Conservation (phyloP, 2,329 filamentous ascomycete genomes). For the Aspergillus udagawae region DNA sequence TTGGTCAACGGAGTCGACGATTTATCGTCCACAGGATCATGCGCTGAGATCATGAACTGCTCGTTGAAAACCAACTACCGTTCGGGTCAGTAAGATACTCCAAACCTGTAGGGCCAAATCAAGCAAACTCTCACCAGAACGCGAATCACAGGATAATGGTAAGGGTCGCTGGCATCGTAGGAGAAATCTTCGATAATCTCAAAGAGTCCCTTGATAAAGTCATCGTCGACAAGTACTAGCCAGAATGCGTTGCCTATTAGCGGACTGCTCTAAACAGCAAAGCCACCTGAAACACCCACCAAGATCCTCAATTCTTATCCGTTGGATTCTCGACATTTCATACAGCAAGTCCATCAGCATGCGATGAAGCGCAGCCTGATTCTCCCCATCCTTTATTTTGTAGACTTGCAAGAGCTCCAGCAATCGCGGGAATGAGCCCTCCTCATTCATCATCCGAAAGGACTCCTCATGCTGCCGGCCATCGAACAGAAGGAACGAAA, state of each 20-base stretch:
- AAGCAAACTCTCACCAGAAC: conserved; percentile 64
- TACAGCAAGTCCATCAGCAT: conserved; percentile 85
- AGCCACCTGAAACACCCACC: conserved; percentile 47
- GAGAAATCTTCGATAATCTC: conserved; percentile 83
- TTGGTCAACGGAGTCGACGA: conserved; percentile 67
- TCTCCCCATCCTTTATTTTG: conserved; percentile 48
- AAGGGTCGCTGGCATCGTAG: conserved; percentile 84
- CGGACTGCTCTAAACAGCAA: background rate
- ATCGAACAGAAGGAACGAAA: conserved; percentile 81
- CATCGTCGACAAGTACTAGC: conserved; percentile 61
- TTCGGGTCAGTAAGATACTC: conserved; percentile 14
- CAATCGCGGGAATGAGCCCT: conserved; percentile 77
- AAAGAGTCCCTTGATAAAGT: conserved; percentile 79
- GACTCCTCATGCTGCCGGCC: conserved; percentile 72
- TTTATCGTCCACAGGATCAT: conserved; percentile 47
- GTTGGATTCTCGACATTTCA: conserved; percentile 92
- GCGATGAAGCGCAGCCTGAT: conserved; percentile 63
- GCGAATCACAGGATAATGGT: conserved; percentile 91
- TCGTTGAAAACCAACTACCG: conserved; percentile 89
- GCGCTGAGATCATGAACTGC: conserved; percentile 84
- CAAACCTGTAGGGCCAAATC: background rate
- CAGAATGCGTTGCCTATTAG: background rate
- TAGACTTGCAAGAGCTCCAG: conserved; percentile 72
- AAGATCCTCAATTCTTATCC: conserved; percentile 71
- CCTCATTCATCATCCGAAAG: conserved; percentile 82